Evolutionary conservation across 768 basidiomycete genomes (phyloP), one percentile per base, ranked within the genome.

Genomic region (Sistotremastrum niveocremeum): DNA sequence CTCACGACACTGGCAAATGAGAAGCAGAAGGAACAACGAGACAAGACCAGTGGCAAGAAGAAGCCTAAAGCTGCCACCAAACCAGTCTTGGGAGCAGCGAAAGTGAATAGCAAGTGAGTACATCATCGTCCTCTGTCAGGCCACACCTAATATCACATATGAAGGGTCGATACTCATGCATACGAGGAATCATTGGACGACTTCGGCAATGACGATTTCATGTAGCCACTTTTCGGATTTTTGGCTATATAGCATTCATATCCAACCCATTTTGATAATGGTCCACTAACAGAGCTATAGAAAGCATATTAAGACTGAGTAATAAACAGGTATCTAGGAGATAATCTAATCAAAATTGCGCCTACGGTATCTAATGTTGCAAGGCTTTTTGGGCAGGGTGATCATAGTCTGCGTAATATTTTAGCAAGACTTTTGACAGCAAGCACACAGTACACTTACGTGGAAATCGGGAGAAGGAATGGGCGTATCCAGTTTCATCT

Each of bases 121-220:
- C 29, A 35, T 34, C 30, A 29, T 37, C 2, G 28, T 51, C 32
- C 20, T 29, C 20, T 46, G 32, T 20, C 12, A 28, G 31, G 41
- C 45, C 33, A 11, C 41, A 4, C 32, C 10, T 32, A 32, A 7
- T 6, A 7, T 51, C 41, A 32, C 4, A 40, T 36, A 20, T 44
- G 7, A 54, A 90, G 87, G 62, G 59, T 84, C 46, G 91, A 94
- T 63, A 88, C 84, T 2, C 70, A 63, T 36, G 58, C 73, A 7
- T 97, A 97, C 54, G 89, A 93, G 9, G 93, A 95, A 64, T 77
- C 80, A 10, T 64, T 95, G 57, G 93, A 95, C 61, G 91, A 95
- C 63, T 85, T 87, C 57, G 84, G 82, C 40, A 71, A 65, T 51
- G 82, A 81, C 55, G 91, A 94, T 60, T 94, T 94, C 72, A 95